Base-by-base conservation (phyloP, 2,329 filamentous ascomycete species). In the Pestalotiopsis sp. region DNA sequence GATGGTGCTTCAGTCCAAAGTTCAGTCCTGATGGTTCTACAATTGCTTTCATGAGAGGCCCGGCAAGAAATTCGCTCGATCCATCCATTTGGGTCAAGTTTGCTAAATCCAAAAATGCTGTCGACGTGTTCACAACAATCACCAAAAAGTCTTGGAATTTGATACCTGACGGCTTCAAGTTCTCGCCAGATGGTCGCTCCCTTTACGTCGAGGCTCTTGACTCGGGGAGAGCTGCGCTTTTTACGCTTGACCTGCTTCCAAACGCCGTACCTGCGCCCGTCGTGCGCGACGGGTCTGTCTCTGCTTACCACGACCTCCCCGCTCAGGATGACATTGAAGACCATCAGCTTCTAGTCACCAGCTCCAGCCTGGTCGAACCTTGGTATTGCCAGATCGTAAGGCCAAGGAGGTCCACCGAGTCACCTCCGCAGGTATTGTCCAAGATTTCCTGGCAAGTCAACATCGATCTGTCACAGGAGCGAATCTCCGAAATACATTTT, bases 401-500 rank as follows among this genome's bases (percentile, higher is more conserved):
- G 38, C 71, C 73, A 6, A 56, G 67, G 5, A 41, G 57, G 65
- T 39, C 66, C 52, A 11, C 69, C 59, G n/a, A 20, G 4, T 23
- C 64, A 17, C 71, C 76, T 20, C 70, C 77, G 1, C 71, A 69
- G 14, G 69, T 75, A 0, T 60, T 83, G 2, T 80, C 77, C 0
- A 77, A 77, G 0, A 72, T 75, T 2, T 79, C 77, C 7, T 73
- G 74, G 9, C 68, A 78, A 39, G 61, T 68, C 27, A 77, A 76
- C 52, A 75, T 80, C n/a, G 78, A 77, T 0, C 70, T 84, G 17
- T 78, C 75, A 1, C 70, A 71, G 13, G 71, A 72, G 17, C 82
- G 83, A 73, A 71, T 82, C 2, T 77, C 77, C 0, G 81, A 84
- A 56, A 75, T 83, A 49, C 83, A 81, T 75, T 82, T 79, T 27